Conservation (phyloP, 805 yeast species). For the Lipomyces yamanashiensis region DNA sequence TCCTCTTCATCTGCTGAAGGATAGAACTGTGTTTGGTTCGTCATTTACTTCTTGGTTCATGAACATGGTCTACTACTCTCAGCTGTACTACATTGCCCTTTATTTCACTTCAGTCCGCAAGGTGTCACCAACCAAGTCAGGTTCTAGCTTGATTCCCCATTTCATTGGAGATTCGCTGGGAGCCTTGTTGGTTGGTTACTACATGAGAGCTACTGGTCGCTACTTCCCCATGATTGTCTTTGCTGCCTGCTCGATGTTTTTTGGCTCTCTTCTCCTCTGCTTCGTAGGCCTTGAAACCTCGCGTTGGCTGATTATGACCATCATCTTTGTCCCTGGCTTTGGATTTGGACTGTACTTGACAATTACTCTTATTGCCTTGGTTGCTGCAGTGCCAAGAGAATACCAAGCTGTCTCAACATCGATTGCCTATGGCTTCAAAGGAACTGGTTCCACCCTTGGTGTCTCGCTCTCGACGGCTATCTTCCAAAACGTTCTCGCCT, state of each 20-base stretch:
- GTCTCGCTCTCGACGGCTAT: constrained; percentile 62
- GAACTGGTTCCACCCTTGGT: constrained; percentile 73
- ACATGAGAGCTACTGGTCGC: constrained; percentile 67
- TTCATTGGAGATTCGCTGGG: constrained; percentile 71
- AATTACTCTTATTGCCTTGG: constrained; percentile 63
- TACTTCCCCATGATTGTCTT: constrained; percentile 33
- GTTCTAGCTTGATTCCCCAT: constrained; percentile 56
- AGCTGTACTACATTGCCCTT: constrained; percentile 73
- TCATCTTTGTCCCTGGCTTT: constrained; percentile 56
- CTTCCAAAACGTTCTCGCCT: constrained; percentile 52
- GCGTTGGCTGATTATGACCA: constrained; percentile 13
- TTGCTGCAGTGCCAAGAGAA: constrained; percentile 62
- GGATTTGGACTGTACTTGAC: constrained; percentile 63
- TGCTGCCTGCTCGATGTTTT: constrained; percentile 22
- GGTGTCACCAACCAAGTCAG: constrained; percentile 59
- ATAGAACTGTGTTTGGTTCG: constrained; percentile 65
- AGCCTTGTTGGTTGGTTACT: constrained; percentile 66
- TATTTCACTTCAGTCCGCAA: constrained; percentile 61
- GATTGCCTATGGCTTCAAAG: constrained; percentile 72
- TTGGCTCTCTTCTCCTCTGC: constrained; percentile 24
- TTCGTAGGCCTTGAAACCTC: constrained; percentile 29
- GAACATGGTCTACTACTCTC: constrained; percentile 68
- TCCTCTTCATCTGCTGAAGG: constrained; percentile 60
- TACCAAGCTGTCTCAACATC: constrained; percentile 76
- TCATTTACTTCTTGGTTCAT: constrained; percentile 72